Conservation (phyloP, 306 rosid genomes). For the Begonia fuchsioides region DNA sequence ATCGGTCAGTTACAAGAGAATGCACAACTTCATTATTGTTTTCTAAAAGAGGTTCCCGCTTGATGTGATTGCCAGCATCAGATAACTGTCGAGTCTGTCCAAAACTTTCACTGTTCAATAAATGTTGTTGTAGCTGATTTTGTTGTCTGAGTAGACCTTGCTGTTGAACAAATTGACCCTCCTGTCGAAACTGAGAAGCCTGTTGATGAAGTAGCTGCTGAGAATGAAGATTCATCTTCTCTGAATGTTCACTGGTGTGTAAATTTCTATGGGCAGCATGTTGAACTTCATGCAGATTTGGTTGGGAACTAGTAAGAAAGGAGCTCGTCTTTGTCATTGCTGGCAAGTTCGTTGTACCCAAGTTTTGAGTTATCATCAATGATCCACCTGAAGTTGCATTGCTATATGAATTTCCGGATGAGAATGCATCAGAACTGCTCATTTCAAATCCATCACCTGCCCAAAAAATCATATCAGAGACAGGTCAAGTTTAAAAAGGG, state of each 20-base stretch:
- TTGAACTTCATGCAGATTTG: conserved; percentile 49
- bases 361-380: conserved; percentile 55
- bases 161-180: conserved; percentile 45
- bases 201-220: conserved; percentile 51
- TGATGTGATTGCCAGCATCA: conserved; percentile 40
- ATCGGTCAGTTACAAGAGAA: conserved; percentile 47
- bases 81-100: conserved; percentile 51
- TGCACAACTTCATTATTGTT: conserved; percentile 42
- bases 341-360: conserved; percentile 41
- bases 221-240: conserved; percentile 64
- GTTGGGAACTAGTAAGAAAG: conserved; percentile 35
- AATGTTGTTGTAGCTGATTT: conserved; percentile 48
- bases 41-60: conserved; percentile 53
- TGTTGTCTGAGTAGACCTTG: conserved; percentile 46
- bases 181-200: conserved; percentile 62
- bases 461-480: conserved; percentile 13
- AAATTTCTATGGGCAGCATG: conserved; percentile 53
- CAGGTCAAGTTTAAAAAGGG: conserved; percentile 1
- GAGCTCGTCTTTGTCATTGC: conserved; percentile 47
- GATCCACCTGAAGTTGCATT: conserved; percentile 58
- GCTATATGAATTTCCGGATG: conserved; percentile 54
- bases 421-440: conserved; percentile 52
- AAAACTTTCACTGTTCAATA: conserved; percentile 40
- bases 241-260: conserved; percentile 44
- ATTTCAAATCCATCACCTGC: conserved; percentile 78